Base-by-base conservation (phyloP, 257 asterid genomes). In the Solanum okadae region DNA sequence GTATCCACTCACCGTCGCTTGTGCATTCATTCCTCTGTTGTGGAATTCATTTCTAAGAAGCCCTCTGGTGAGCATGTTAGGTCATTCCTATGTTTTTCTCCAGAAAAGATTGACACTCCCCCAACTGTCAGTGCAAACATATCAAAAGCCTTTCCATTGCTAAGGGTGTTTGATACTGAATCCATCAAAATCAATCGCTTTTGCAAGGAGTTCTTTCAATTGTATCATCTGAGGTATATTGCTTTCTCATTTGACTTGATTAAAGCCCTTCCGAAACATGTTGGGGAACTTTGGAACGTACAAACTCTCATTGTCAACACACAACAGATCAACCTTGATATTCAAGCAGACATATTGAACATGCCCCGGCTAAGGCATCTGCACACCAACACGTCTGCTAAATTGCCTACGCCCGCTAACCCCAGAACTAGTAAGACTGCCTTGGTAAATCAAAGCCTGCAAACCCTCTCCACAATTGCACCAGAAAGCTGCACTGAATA, bases 181-280 rank as follows among this genome's bases (percentile, higher is more conserved):
- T 89, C 93, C 70, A 87, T 94, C 87, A 35, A 40, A 15, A 91
- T 93, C 85, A 73, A 83, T 75, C 93, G 94, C 23, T 91, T 91
- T 59, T 93, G 95, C 31, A 40, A 85, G 8, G 95, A 92, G 23
- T 65, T 94, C 4, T 86, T 90, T 56, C 93, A 91, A 5, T 61
- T 93, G 18, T 88, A 91, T 29, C 97, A 93, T 79, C 86, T 94
- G 93, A 93, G 95, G 91, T 93, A 91, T 8, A 86, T 94, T 27
- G 92, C 90, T 33, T 86, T 93, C 63, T 90, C 95, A 2, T 68
- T 91, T 40, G 86, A 91, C 22, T 89, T 0, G 22, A 6, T 91
- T 90, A 86, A 84, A 87, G 44, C 86, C 52, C 85, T 94, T n/a
- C 95, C 95, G 31, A 85, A 88, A 4, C 52, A 91, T 44, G 16